These are phyloP conservation scores for Thermothelomyces thermophilus DNA, from an alignment of 2,329 filamentous ascomycete genomes.

Conservation along the genomic window DNA sequence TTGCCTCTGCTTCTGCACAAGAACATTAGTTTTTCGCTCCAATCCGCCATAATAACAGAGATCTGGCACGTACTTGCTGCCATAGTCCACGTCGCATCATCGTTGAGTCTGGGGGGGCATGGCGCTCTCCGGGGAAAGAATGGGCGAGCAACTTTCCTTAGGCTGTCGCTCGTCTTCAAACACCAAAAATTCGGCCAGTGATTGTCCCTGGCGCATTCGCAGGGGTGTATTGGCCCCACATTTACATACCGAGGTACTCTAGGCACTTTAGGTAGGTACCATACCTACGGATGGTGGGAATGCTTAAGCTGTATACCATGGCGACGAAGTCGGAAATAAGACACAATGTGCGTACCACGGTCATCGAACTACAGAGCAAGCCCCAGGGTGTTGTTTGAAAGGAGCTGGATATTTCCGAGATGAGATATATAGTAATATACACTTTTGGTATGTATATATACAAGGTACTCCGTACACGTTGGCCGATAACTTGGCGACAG, in stretches of 20 bases:
- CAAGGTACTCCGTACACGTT: too few relatives aligned
- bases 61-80: conserved; percentile 32
- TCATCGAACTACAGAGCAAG: too few relatives aligned
- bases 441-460: too few relatives aligned
- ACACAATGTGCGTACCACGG: too few relatives aligned
- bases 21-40: not conserved
- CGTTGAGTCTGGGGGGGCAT: conserved; percentile 19
- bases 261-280: not conserved
- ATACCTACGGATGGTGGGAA: too few relatives aligned
- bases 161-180: not conserved
- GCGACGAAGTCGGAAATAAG: too few relatives aligned
- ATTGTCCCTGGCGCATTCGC: not conserved
- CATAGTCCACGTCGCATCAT: conserved; percentile 40
- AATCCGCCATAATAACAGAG: too few relatives aligned
- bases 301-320: too few relatives aligned
- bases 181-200: conserved; percentile 19
- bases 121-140: conserved; percentile 2
- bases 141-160: not conserved
- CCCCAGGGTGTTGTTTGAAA: too few relatives aligned
- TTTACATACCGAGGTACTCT: not conserved
- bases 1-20: conserved; percentile 22
- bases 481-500: too few relatives aligned
- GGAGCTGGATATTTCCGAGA: too few relatives aligned
- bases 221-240: not conserved
- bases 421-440: too few relatives aligned